Base-by-base conservation (phyloP, 1,284 basidiomycete genomes). In the Cutaneotrichosporon sp. region DNA sequence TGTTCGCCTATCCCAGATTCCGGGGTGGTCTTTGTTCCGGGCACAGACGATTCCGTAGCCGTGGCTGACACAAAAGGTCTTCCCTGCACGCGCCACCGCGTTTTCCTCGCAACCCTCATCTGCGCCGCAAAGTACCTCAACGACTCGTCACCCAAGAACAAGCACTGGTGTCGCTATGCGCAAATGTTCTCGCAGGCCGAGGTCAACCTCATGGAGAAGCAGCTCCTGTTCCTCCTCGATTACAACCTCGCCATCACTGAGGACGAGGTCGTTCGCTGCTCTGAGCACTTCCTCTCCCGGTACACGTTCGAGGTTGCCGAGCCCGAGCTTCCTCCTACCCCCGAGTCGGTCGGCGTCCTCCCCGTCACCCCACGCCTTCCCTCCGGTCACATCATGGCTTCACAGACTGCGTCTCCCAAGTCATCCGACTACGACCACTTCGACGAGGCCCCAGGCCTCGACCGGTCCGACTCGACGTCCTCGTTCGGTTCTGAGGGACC, bases 101-200 rank as follows among this genome's bases (percentile, higher is more conserved):
- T 99, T 66, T 97, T 99, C 82, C 86, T 99, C 69, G 96, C 96
- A 34, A 89, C 91, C 0, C 89, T 99, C 75, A 98, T 99, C 80
- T 91, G 95, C 58, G 90, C 96, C 38, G 90, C 94, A 70, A 99
- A 99, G 83, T 97, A 98, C 82, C 87, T 98, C 77, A 97, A 99
- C 82, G 95, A 98, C 82, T 92, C 91, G 31, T 90, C 90, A 52
- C 91, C 92, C 18, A 97, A 96, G 85, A 98, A 98, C 84, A 88
- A 88, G 81, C 92, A 97, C 83, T 97, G 94, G 94, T 76, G 77
- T 59, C 75, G 81, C 64, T 92, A 95, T 80, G 90, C 88, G 32
- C 78, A 81, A 60, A 85, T 92, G 77, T 92, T 82, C 70, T 78
- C 78, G 16, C 73, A 79, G 56, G 76, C 84, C 67, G 85, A 86